phyloP scores from a whole-genome alignment of 1,284 basidiomycete genomes.

The Erythrobasidium hasegawianum region DNA sequence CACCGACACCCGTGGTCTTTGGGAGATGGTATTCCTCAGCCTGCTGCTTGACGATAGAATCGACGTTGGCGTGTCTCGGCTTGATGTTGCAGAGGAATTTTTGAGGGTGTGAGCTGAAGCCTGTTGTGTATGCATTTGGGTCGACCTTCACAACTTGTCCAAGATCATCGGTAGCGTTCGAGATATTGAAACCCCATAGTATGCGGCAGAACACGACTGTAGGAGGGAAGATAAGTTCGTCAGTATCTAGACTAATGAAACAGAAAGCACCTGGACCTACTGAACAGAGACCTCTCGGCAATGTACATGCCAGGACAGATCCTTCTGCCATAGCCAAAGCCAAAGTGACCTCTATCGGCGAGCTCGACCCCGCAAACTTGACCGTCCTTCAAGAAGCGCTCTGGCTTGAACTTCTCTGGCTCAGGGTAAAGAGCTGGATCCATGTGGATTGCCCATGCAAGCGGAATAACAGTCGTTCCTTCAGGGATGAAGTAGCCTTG shows the following conservation, averaged over 20 bases:
- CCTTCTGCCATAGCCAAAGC: slow-evolving; percentile 41
- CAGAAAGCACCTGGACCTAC: not conserved
- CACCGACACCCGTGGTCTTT: slow-evolving; percentile 20
- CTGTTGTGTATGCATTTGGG: slow-evolving; percentile 37
- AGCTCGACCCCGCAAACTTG: slow-evolving; percentile 35
- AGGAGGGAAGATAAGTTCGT: not conserved
- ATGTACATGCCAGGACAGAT: slow-evolving; percentile 36
- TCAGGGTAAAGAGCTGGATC: slow-evolving; percentile 42
- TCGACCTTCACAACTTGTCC: slow-evolving; percentile 41
- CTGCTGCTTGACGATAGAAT: slow-evolving; percentile 7
- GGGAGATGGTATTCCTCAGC: slow-evolving; percentile 30
- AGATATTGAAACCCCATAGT: slow-evolving; percentile 43
- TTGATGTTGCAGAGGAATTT: slow-evolving; percentile 31
- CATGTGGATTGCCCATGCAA: slow-evolving; percentile 42
- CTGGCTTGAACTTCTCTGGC: slow-evolving; percentile 41
- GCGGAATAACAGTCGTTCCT: slow-evolving; percentile 49
- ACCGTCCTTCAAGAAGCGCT: slow-evolving; percentile 40
- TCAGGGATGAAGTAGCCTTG: slow-evolving; percentile 50
- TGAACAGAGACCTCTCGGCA: slow-evolving; percentile 32
- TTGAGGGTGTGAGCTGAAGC: slow-evolving; percentile 33
- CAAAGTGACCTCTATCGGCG: slow-evolving; percentile 42
- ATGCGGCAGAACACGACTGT: slow-evolving; percentile 34
- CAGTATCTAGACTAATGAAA: not conserved
- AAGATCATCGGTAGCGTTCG: slow-evolving; percentile 37
- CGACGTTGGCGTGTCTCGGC: slow-evolving; percentile 18